Conservation (phyloP, 1,139 yeast genomes). For the Candida sp. region DNA sequence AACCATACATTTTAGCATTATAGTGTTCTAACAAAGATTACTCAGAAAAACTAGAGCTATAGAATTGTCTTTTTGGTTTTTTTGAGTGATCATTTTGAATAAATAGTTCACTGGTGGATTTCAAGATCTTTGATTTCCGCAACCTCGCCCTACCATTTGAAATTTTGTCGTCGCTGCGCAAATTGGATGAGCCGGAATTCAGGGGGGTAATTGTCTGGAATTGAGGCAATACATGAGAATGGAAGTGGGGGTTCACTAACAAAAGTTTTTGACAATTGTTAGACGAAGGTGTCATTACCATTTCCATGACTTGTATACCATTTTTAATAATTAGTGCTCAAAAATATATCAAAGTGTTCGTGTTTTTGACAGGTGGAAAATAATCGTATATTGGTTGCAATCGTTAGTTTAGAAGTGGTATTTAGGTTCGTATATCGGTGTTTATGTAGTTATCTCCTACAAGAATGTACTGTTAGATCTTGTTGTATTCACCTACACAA, state of each 20-base stretch:
- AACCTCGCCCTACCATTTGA: not conserved
- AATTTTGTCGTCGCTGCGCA: not conserved
- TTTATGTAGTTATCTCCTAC: too few species aligned
- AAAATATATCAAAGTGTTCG: not conserved
- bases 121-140: not conserved
- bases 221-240: too few species aligned
- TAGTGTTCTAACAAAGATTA: not conserved
- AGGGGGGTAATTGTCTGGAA: too few species aligned
- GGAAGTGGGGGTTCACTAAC: too few species aligned
- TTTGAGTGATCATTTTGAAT: not conserved
- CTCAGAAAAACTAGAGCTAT: not conserved
- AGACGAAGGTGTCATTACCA: too few species aligned
- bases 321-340: not conserved
- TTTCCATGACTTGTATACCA: not conserved
- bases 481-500: too few species aligned
- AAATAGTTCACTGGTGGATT: not conserved
- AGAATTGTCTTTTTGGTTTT: not conserved
- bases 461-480: too few species aligned
- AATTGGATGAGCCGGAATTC: too few species aligned
- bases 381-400: not conserved
- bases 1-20: too few species aligned
- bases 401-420: too few species aligned
- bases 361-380: not conserved
- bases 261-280: too few species aligned
- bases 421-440: too few species aligned